phyloP scores from a whole-genome alignment of 257 asterid genomes.

The Scutellaria galericulata region DNA sequence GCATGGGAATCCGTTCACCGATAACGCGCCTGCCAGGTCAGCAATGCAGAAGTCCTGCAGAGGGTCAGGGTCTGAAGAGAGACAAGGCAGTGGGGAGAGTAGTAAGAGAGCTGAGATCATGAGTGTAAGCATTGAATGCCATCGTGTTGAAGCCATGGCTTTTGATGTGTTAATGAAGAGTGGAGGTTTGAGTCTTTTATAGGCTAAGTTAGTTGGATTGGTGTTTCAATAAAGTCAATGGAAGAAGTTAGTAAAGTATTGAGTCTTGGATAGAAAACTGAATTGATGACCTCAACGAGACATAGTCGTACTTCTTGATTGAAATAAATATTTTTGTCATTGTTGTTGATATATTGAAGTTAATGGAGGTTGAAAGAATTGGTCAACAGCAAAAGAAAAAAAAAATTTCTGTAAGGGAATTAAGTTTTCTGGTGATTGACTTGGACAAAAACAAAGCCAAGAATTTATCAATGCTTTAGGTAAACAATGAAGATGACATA shows the following conservation, averaged over 20 bases:
- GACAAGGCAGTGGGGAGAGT: conserved; percentile 42
- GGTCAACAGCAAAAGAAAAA: conserved; percentile 17
- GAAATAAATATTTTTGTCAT: no score
- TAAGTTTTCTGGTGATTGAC: conserved; percentile 17
- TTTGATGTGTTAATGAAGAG: conserved; percentile 26
- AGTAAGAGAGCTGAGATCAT: conserved; percentile 20
- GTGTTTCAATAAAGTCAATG: conserved; percentile 12
- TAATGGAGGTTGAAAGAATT: background rate
- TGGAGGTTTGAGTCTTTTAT: conserved; percentile 30
- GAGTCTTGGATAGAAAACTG: background rate
- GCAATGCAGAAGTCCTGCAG: conserved; percentile 68
- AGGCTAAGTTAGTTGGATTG: conserved; percentile 2
- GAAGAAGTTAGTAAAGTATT: background rate
- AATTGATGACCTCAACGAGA: conserved; percentile 2
- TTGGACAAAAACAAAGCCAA: background rate
- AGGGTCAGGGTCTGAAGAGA: conserved; percentile 57
- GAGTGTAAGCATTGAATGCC: conserved; percentile 9
- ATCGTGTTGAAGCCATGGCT: conserved; percentile 12
- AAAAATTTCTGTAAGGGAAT: no score
- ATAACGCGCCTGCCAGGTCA: conserved; percentile 26
- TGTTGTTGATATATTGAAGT: background rate
- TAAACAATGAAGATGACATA: background rate
- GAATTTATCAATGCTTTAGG: background rate
- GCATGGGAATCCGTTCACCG: conserved; percentile 66
- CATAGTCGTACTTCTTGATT: background rate